These are phyloP conservation scores for Colletotrichum sp. DNA, from an alignment of 2,329 filamentous ascomycete species.

Conservation along the genomic window DNA sequence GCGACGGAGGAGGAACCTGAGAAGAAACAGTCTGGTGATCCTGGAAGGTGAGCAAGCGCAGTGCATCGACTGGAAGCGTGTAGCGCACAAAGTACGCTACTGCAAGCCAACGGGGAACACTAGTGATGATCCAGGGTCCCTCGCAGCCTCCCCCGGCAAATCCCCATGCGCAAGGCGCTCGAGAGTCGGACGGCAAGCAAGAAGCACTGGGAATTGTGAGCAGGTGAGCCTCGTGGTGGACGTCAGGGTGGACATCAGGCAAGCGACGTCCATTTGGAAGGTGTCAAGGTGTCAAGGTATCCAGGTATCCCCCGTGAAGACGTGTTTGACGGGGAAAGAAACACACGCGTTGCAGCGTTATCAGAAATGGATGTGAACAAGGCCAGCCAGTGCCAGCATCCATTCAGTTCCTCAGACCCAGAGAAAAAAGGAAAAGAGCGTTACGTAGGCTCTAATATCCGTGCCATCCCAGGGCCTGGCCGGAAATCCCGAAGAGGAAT, in stretches of 20 bases:
- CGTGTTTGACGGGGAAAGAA: not conserved
- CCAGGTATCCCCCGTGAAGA: not conserved
- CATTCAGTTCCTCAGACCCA: not conserved
- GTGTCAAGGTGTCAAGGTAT: not conserved
- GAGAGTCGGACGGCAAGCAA: not conserved
- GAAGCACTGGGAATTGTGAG: not conserved
- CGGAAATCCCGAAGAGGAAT: not conserved
- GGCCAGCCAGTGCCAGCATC: not conserved
- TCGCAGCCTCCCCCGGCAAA: not conserved
- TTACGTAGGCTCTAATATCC: conserved; percentile 15
- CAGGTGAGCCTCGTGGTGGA: not conserved
- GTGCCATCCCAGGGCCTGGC: conserved; percentile 13
- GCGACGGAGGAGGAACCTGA: not conserved
- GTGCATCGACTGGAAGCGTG: not conserved
- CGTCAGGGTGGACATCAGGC: not conserved
- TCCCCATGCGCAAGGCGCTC: not conserved
- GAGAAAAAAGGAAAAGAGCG: not conserved
- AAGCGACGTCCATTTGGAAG: not conserved
- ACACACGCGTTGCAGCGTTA: not conserved
- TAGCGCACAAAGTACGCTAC: not conserved
- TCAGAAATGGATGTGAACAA: not conserved
- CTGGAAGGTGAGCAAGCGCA: not conserved
- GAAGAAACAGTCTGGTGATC: not conserved
- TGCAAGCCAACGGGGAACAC: not conserved
- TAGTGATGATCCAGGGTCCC: not conserved